phyloP scores from a whole-genome alignment of 2,329 filamentous ascomycete genomes.

The Karstenula rhodostoma region DNA sequence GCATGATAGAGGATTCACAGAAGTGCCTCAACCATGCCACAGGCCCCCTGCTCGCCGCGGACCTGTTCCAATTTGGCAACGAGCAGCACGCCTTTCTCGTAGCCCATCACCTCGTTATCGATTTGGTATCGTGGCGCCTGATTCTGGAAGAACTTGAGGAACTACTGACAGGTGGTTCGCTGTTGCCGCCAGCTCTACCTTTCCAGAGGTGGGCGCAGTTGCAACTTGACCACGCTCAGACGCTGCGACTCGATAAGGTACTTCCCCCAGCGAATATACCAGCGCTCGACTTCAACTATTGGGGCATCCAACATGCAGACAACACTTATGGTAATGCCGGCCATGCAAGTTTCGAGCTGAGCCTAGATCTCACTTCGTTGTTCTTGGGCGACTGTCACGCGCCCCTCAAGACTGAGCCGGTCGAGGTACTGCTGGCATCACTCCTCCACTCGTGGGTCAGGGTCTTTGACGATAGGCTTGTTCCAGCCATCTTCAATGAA shows the following conservation, averaged over 20 bases:
- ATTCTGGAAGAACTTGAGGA: slow-evolving; percentile 56
- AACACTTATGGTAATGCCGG: slow-evolving; percentile 50
- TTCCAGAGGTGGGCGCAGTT: slow-evolving; percentile 52
- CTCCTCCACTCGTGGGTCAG: slow-evolving; percentile 64
- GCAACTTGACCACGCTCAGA: slow-evolving; percentile 46
- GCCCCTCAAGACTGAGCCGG: slow-evolving; percentile 61
- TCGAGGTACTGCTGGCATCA: slow-evolving; percentile 65
- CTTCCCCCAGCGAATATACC: slow-evolving; percentile 43
- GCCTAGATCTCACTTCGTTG: slow-evolving; percentile 33
- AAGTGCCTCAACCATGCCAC: slow-evolving; percentile 35
- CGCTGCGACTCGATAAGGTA: slow-evolving; percentile 31
- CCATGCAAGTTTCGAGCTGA: slow-evolving; percentile 43
- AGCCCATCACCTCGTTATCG: slow-evolving; percentile 51
- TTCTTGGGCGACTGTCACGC: slow-evolving; percentile 46
- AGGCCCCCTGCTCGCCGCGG: slow-evolving; percentile 43
- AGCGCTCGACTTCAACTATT: slow-evolving; percentile 46
- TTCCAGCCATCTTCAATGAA: slow-evolving; percentile 59
- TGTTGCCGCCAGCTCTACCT: slow-evolving; percentile 41
- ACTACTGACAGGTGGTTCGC: slow-evolving; percentile 36
- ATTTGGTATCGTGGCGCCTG: slow-evolving; percentile 58
- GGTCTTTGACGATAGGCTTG: slow-evolving; percentile 61
- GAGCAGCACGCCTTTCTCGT: slow-evolving; percentile 46
- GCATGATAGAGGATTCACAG: slow-evolving; percentile 42
- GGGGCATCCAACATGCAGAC: slow-evolving; percentile 47
- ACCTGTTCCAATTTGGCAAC: slow-evolving; percentile 44